Evolutionary conservation across 2,329 filamentous ascomycete genomes (phyloP).

Genomic region (Aspergillus calidoustus): DNA sequence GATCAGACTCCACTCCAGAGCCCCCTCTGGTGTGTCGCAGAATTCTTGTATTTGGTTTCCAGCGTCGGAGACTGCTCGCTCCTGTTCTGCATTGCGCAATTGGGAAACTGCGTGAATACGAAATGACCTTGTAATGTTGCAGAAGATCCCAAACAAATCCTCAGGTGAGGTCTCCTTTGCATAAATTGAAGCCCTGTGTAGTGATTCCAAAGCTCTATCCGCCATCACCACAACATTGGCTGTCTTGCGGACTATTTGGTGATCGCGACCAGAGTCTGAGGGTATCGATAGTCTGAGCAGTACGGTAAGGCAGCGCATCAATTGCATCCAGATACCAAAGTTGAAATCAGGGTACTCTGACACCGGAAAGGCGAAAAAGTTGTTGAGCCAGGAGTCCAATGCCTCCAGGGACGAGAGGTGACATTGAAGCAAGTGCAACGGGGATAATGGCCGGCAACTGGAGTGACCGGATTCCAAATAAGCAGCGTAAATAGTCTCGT

Average conservation of each 20-base stretch:
- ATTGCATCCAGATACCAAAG: slow-evolving; percentile 4
- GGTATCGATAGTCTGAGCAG: neutral
- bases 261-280: neutral
- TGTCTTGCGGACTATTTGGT: slow-evolving; percentile 1
- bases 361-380: neutral
- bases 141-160: neutral
- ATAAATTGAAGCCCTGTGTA: neutral
- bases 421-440: neutral
- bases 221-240: neutral
- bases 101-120: neutral
- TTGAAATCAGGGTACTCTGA: neutral
- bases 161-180: neutral
- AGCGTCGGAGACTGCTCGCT: too few relatives aligned
- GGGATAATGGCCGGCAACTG: too few relatives aligned
- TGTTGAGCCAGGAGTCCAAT: neutral
- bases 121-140: neutral
- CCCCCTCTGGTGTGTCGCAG: too few relatives aligned
- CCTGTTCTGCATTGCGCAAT: neutral
- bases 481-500: slow-evolving; percentile 1
- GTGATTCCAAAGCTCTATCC: neutral
- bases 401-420: neutral
- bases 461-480: neutral
- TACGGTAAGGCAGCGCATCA: neutral
- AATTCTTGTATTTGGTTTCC: too few relatives aligned
- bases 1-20: too few relatives aligned